Conservation (phyloP, 805 yeast species). For the Candida chilensis region DNA sequence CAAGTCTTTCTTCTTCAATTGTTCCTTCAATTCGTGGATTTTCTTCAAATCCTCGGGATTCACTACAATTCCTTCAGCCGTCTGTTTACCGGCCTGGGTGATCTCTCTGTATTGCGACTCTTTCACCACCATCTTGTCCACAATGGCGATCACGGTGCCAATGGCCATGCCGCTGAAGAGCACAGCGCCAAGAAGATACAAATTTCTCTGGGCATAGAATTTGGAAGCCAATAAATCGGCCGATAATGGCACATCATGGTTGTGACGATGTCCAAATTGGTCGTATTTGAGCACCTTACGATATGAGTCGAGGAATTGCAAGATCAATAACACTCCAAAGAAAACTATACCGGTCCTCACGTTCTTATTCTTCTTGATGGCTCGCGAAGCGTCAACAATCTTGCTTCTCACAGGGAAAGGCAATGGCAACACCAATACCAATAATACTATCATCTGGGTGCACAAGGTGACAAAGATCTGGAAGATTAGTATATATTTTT, state of each 20-base stretch:
- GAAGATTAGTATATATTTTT: no score
- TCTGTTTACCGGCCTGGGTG: background rate
- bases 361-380: conserved; percentile 24
- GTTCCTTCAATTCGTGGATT: conserved; percentile 20
- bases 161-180: conserved; percentile 46
- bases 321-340: conserved; percentile 26
- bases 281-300: conserved; percentile 25
- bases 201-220: conserved; percentile 55
- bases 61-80: background rate
- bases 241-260: conserved; percentile 17
- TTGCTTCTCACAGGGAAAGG: conserved; percentile 37
- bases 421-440: conserved; percentile 44
- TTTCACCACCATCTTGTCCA: conserved; percentile 43
- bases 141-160: conserved; percentile 41
- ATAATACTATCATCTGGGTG: conserved; percentile 41
- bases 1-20: conserved; percentile 26
- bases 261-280: conserved; percentile 4
- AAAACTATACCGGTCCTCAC: conserved; percentile 35
- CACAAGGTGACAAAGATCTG: conserved; percentile 39
- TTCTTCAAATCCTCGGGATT: conserved; percentile 9
- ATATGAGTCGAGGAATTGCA: conserved; percentile 48
- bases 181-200: conserved; percentile 56
- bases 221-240: conserved; percentile 48
- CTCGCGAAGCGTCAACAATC: conserved; percentile 25
- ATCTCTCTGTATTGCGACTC: conserved; percentile 1